A percentile compares a stretch with the other conserved stretches of the same genome.
Conservation (phyloP, 306 rosid species). For the Comarum palustre region DNA sequence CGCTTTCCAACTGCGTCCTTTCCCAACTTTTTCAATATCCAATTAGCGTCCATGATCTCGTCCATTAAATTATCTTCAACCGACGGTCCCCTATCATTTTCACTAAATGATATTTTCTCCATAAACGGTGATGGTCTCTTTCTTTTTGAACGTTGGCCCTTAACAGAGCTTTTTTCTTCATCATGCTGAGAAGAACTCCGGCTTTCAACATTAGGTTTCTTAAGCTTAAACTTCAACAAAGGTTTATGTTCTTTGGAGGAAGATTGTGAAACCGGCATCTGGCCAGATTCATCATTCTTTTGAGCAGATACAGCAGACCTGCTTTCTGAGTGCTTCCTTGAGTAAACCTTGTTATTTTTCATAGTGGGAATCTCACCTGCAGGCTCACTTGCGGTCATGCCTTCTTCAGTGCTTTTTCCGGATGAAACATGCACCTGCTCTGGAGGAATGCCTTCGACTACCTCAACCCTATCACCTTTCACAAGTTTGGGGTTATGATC, state of each 20-base stretch:
- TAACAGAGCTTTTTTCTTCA: constrained; percentile 71
- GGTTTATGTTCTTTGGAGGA: constrained; percentile 78
- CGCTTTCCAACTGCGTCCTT: constrained; percentile 95
- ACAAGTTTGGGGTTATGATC: constrained; percentile 39
- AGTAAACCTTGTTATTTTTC: constrained; percentile 42
- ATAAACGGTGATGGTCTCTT: constrained; percentile 73
- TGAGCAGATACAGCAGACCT: constrained; percentile 44
- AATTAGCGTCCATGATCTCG: constrained; percentile 90
- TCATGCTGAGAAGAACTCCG: constrained; percentile 59
- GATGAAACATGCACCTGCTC: constrained; percentile 34
- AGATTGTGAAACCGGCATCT: constrained; percentile 44
- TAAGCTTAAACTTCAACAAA: constrained; percentile 68
- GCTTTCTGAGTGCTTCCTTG: constrained; percentile 60
- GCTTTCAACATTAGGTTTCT: constrained; percentile 65
- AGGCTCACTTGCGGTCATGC: constrained; percentile 31
- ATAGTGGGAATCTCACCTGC: constrained; percentile 27
- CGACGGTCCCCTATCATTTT: constrained; percentile 42
- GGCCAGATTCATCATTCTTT: constrained; percentile 41
- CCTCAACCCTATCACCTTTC: constrained; percentile 50
- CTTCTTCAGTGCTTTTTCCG: constrained; percentile 46
- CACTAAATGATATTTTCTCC: constrained; percentile 55
- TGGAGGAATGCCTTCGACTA: constrained; percentile 34
- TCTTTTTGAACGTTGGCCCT: constrained; percentile 96
- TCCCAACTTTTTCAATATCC: constrained; percentile 93
- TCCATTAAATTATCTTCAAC: constrained; percentile 59